Evolutionary conservation across 129 eudicot genomes (phyloP).

Genomic region (Lactuca saligna): DNA sequence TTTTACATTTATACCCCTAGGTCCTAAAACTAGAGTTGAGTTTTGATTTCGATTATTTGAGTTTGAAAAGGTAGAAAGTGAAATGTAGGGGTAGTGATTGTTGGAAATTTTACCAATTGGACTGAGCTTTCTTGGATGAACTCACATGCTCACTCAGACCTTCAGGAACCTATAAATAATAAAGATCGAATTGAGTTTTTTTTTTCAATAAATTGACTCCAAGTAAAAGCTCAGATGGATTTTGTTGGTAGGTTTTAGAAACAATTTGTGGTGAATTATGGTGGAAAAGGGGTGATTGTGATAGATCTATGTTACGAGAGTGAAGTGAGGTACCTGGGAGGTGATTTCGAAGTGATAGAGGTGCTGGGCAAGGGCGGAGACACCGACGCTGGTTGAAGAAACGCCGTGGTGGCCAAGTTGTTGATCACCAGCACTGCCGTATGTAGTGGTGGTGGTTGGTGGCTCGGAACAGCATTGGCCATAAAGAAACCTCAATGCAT

Average conservation of each 20-base stretch:
- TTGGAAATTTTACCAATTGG: conserved; percentile 48
- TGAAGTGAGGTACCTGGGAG: conserved; percentile 48
- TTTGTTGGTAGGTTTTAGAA: no score
- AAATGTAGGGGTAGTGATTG: no score
- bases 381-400: conserved; percentile 48
- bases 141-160: conserved; percentile 68
- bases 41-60: no score
- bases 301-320: neutral
- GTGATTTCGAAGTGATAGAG: conserved; percentile 74
- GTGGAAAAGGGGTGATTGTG: neutral
- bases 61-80: neutral
- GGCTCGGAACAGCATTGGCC: conserved; percentile 51
- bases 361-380: conserved; percentile 79
- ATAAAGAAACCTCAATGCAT: conserved; percentile 53
- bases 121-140: conserved; percentile 76
- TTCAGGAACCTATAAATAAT: conserved; percentile 63
- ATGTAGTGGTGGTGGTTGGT: conserved; percentile 18
- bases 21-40: neutral
- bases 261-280: no score
- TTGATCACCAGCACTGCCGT: conserved; percentile 20
- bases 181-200: neutral
- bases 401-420: conserved; percentile 61
- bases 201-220: no score
- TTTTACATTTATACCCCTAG: neutral
- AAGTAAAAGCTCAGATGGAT: neutral